phyloP scores from a whole-genome alignment of 495 filamentous ascomycete genomes.

The Polyplosphaeria fusca region DNA sequence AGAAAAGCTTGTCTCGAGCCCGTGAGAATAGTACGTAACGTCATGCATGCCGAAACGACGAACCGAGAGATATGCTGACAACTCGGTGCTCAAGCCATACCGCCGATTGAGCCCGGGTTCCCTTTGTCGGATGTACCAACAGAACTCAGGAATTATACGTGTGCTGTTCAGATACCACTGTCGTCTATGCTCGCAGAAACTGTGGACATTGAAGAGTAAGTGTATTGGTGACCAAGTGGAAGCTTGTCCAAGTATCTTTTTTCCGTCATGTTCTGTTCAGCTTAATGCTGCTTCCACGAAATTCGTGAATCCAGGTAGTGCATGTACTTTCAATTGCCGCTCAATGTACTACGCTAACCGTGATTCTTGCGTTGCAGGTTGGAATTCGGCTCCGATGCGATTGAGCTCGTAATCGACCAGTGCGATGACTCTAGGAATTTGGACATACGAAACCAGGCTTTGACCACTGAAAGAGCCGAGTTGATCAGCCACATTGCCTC shows the following conservation, averaged over 20 bases:
- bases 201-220: constrained; percentile 57
- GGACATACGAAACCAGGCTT: background rate
- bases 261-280: no score
- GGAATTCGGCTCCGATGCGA: constrained; percentile 66
- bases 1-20: background rate
- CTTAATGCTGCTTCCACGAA: no score
- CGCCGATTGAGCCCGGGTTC: constrained; percentile 65
- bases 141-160: constrained; percentile 63
- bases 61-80: no score
- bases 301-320: no score
- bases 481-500: constrained; percentile 58
- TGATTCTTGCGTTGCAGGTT: no score
- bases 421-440: background rate
- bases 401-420: constrained; percentile 65
- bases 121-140: constrained; percentile 66
- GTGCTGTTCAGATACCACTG: constrained; percentile 61
- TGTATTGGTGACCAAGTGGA: no score
- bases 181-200: constrained; percentile 55
- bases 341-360: no score
- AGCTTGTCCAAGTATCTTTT: no score
- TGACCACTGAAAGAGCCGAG: constrained; percentile 35
- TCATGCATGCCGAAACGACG: no score
- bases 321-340: no score
- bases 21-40: no score
- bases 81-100: no score